Conservation (phyloP, 768 basidiomycete species). For the Tulasnella sp. region DNA sequence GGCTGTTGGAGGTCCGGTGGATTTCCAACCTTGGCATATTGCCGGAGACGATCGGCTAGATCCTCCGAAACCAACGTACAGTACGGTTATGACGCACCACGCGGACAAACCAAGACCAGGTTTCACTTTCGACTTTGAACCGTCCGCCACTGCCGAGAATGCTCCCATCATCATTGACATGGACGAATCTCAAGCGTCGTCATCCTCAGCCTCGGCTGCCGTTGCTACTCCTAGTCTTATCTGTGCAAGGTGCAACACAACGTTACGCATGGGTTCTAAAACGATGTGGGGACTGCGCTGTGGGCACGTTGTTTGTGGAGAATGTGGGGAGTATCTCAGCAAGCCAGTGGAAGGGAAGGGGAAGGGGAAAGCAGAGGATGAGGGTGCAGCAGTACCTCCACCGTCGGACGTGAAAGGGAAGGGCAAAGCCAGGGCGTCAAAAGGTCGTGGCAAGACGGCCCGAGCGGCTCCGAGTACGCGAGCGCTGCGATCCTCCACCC, state of each 20-base stretch:
- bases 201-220: not conserved
- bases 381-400: not conserved
- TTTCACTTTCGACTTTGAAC: slow-evolving; percentile 14
- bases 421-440: not conserved
- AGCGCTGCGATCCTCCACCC: not conserved
- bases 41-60: not conserved
- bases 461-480: not conserved
- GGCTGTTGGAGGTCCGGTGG: not conserved
- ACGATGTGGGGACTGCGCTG: slow-evolving; percentile 11
- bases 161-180: slow-evolving; percentile 11
- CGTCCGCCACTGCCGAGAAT: not conserved
- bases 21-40: not conserved
- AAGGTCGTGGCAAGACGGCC: not conserved
- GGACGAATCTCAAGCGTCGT: not conserved
- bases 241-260: not conserved
- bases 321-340: not conserved
- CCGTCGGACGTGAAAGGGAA: not conserved
- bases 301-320: slow-evolving; percentile 3
- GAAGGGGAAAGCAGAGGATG: slow-evolving; percentile 7
- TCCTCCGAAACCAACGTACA: not conserved
- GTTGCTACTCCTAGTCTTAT: slow-evolving; percentile 1
- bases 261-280: not conserved
- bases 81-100: not conserved
- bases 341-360: not conserved
- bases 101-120: slow-evolving; percentile 3